A percentile compares a stretch with the other conserved stretches of the same genome.
phyloP scores from a whole-genome alignment of 192 early-diverging fungal species.

The Coemansia sp. region DNA sequence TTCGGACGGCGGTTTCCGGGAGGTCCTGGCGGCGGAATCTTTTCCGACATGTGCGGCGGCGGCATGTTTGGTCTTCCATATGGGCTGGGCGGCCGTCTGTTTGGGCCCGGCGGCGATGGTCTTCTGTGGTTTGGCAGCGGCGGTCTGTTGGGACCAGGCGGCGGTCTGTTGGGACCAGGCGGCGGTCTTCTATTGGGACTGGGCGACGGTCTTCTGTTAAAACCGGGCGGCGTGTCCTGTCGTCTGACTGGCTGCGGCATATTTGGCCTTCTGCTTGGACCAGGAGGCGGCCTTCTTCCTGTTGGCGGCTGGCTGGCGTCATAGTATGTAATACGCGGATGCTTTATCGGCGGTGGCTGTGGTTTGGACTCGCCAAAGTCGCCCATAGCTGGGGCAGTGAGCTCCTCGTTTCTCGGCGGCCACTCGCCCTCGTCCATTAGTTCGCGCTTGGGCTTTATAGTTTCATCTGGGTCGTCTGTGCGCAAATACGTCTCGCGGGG shows the following conservation, averaged over 20 bases:
- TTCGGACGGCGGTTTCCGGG: neutral
- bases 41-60: neutral
- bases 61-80: neutral
- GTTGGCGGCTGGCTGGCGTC: conserved; percentile 1
- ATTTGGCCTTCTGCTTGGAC: neutral
- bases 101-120: neutral
- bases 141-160: neutral
- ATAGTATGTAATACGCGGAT: conserved; percentile 12
- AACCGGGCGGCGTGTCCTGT: neutral
- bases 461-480: conserved; percentile 10
- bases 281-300: neutral
- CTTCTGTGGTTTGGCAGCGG: neutral
- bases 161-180: neutral
- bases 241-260: neutral
- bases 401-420: conserved; percentile 2
- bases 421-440: neutral
- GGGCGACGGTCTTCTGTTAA: neutral
- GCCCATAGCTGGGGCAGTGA: neutral
- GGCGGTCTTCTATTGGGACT: neutral
- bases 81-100: neutral
- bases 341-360: neutral
- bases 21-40: neutral
- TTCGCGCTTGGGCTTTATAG: conserved; percentile 8
- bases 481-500: conserved; percentile 8
- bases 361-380: neutral